Evolutionary conservation across 495 filamentous ascomycete species (phyloP).

Genomic region (Apiosordaria backusii): DNA sequence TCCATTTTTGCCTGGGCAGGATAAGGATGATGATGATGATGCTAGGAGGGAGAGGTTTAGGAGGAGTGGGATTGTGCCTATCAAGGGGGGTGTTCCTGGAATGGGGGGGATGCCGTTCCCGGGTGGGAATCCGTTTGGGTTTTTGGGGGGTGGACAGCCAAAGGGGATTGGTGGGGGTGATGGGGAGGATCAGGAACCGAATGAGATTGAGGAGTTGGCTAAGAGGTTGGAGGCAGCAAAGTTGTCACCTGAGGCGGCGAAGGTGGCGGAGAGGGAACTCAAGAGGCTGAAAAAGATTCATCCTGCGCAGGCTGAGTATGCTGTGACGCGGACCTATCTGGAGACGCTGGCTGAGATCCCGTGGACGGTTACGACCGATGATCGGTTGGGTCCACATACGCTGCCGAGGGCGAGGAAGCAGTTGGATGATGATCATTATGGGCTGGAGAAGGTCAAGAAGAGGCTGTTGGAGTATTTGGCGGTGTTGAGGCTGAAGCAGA

Average conservation of each 20-base stretch:
- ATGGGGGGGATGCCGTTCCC: conserved; percentile 41
- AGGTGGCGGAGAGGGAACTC: conserved; percentile 84
- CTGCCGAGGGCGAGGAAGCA: conserved; percentile 78
- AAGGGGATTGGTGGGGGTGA: conserved; percentile 12
- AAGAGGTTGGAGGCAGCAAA: conserved; percentile 79
- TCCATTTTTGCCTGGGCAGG: conserved; percentile 36
- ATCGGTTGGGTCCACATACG: conserved; percentile 80
- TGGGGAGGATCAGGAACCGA: conserved; percentile 67
- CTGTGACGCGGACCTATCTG: conserved; percentile 88
- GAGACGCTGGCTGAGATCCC: conserved; percentile 94
- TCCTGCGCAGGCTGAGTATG: conserved; percentile 90
- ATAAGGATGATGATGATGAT: conserved; percentile 46
- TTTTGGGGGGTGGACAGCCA: conserved; percentile 23
- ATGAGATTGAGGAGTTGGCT: conserved; percentile 88
- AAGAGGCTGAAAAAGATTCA: conserved; percentile 91
- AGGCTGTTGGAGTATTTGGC: conserved; percentile 92
- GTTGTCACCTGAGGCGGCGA: conserved; percentile 63
- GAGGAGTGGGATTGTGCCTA: conserved; percentile 27
- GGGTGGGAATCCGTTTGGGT: conserved; percentile 33
- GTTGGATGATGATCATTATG: conserved; percentile 94
- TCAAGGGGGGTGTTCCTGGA: conserved; percentile 25
- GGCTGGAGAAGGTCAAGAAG: conserved; percentile 96
- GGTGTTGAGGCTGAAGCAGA: conserved; percentile 89
- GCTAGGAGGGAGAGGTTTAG: conserved; percentile 34
- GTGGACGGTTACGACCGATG: conserved; percentile 83